Conservation (phyloP, 2,329 filamentous ascomycete genomes). For the Sodiomyces alkalinus region DNA sequence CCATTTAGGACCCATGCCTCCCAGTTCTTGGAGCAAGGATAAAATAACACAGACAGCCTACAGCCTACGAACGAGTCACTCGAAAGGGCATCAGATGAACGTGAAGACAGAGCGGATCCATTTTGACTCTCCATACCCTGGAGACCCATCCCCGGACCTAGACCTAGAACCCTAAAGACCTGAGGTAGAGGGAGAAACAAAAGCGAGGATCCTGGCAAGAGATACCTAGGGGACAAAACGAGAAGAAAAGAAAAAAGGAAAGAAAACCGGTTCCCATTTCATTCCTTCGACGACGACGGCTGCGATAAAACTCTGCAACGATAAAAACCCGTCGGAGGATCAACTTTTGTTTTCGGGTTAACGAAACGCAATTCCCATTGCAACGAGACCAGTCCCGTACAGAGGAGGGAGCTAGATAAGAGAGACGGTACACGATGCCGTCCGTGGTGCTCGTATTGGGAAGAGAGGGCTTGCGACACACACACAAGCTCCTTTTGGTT, state of each 20-base stretch:
- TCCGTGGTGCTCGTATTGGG: slow-evolving; percentile 4
- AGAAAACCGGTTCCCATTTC: slow-evolving; percentile 3
- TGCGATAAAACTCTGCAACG: slow-evolving; percentile 1
- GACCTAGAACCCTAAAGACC: slow-evolving; percentile 1
- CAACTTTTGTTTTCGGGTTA: slow-evolving; percentile 2
- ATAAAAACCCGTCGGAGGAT: slow-evolving; percentile 2
- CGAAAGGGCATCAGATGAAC: neutral
- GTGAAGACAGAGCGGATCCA: slow-evolving; percentile 2
- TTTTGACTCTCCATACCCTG: slow-evolving; percentile 3
- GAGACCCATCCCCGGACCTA: slow-evolving; percentile 2
- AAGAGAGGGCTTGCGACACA: slow-evolving; percentile 2
- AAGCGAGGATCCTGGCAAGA: slow-evolving; percentile 1
- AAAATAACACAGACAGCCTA: neutral
- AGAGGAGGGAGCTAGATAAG: no score
- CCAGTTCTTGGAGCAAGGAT: no score
- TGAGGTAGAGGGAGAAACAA: slow-evolving; percentile 2
- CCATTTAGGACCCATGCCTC: no score
- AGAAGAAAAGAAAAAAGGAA: slow-evolving; percentile 2
- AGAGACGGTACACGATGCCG: slow-evolving; percentile 9
- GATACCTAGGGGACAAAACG: no score
- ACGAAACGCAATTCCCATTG: slow-evolving; percentile 1
- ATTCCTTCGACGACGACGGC: slow-evolving; percentile 1
- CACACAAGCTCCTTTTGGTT: no score
- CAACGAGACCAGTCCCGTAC: slow-evolving; percentile 1
- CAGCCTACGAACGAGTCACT: neutral